Conservation (phyloP, 176 grass and related monocot species). For the Eleusine indica region DNA sequence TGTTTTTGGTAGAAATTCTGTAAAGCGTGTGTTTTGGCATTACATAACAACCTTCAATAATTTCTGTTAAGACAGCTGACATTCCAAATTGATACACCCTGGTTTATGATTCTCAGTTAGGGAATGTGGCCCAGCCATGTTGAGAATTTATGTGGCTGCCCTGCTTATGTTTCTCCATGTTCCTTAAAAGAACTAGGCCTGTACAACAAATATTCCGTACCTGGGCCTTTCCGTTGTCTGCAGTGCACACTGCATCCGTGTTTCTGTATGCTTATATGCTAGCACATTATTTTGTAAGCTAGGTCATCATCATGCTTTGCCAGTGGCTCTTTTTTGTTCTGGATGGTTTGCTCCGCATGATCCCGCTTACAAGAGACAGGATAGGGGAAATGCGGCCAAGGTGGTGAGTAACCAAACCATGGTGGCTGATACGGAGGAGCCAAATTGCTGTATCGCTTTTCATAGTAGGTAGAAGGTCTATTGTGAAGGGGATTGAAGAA, state of each 20-base stretch:
- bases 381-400: slow-evolving; percentile 20
- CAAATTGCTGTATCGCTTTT: not conserved
- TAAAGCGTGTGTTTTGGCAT: not conserved
- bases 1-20: slow-evolving; percentile 5
- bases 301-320: not conserved
- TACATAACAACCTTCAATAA: not conserved
- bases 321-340: not conserved
- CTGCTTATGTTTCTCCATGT: slow-evolving; percentile 23
- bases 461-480: slow-evolving; percentile 36
- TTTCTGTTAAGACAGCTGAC: not conserved
- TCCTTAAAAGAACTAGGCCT: not conserved
- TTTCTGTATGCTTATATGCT: not conserved
- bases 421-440: not conserved
- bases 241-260: not conserved
- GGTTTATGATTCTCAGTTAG: not conserved
- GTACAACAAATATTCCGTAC: not conserved
- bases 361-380: slow-evolving; percentile 6
- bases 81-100: slow-evolving; percentile 31
- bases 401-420: slow-evolving; percentile 7
- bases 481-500: slow-evolving; percentile 28
- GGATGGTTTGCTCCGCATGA: not conserved
- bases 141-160: not conserved
- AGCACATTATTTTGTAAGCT: not conserved
- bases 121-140: slow-evolving; percentile 9
- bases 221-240: not conserved